phyloP scores from a whole-genome alignment of 768 basidiomycete genomes.

The Russula compacta region DNA sequence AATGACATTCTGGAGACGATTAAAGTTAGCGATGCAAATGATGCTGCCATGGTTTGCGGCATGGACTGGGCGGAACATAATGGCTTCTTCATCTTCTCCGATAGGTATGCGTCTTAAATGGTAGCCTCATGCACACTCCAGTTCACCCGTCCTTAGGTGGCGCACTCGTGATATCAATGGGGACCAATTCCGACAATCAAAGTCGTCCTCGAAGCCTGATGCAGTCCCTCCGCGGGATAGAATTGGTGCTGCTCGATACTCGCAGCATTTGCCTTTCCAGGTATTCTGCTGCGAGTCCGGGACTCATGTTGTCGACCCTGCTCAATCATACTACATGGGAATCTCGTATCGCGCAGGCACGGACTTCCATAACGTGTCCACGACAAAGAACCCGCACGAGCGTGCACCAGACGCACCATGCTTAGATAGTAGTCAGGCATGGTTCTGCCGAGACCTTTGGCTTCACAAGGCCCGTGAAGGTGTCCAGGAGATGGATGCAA shows the following conservation, averaged over 20 bases:
- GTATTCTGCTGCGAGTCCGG: constrained; percentile 99
- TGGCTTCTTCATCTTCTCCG: constrained; percentile 96
- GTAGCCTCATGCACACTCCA: background rate
- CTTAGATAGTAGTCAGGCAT: constrained; percentile 93
- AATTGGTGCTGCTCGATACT: constrained; percentile 72
- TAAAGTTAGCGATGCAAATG: constrained; percentile 80
- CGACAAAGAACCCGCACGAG: constrained; percentile 40
- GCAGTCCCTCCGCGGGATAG: constrained; percentile 89
- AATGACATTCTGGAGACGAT: constrained; percentile 96
- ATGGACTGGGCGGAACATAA: constrained; percentile 99
- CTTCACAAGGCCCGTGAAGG: constrained; percentile 75
- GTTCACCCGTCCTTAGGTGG: constrained; percentile 50
- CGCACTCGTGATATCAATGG: constrained; percentile 96
- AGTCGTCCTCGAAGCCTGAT: constrained; percentile 83
- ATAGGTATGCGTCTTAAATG: constrained; percentile 45
- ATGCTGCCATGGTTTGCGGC: constrained; percentile 98
- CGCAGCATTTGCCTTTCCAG: constrained; percentile 92
- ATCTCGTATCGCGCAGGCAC: constrained; percentile 75
- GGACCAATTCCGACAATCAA: constrained; percentile 95
- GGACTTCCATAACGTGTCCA: constrained; percentile 74
- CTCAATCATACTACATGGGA: constrained; percentile 90
- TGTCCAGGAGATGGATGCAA: constrained; percentile 42
- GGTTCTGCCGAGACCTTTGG: constrained; percentile 98
- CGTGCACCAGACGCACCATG: constrained; percentile 79
- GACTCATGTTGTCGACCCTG: constrained; percentile 93